Conservation (phyloP, 2,329 filamentous ascomycete species). For the Pestalotiopsis sp. region DNA sequence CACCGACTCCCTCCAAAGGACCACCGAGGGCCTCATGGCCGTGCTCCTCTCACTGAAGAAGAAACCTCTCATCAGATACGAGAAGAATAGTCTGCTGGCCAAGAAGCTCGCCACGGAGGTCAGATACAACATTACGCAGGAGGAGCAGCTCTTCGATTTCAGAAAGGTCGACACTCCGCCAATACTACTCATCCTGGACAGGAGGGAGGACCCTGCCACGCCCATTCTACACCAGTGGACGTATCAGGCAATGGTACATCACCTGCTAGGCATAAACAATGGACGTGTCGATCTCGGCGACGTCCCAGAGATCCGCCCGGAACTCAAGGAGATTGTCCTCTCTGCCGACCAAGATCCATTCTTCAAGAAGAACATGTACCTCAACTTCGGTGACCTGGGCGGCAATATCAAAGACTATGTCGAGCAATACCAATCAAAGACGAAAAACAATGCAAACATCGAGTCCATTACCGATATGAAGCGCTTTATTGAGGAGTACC, state of each 20-base stretch:
- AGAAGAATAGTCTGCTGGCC: slow-evolving; percentile 84
- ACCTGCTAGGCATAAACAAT: slow-evolving; percentile 89
- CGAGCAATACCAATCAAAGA: slow-evolving; percentile 95
- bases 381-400: slow-evolving; percentile 94
- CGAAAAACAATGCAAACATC: slow-evolving; percentile 93
- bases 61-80: slow-evolving; percentile 90
- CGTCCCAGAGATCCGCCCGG: slow-evolving; percentile 80
- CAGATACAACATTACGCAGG: slow-evolving; percentile 89
- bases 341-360: slow-evolving; percentile 98
- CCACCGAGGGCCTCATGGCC: slow-evolving; percentile 84
- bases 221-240: slow-evolving; percentile 97
- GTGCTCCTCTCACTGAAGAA: slow-evolving; percentile 90
- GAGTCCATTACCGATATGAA: slow-evolving; percentile 99
- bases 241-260: slow-evolving; percentile 99
- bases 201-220: slow-evolving; percentile 91
- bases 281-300: slow-evolving; percentile 88
- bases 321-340: slow-evolving; percentile 90
- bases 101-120: slow-evolving; percentile 94
- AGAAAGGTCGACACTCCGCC: slow-evolving; percentile 92
- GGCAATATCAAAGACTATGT: slow-evolving; percentile 98
- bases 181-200: slow-evolving; percentile 85
- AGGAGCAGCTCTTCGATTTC: slow-evolving; percentile 96
- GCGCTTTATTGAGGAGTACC: slow-evolving; percentile 97
- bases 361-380: slow-evolving; percentile 98
- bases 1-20: slow-evolving; percentile 79